phyloP scores from a whole-genome alignment of 441 rosid genomes.

The Adansonia madagascariensis region DNA sequence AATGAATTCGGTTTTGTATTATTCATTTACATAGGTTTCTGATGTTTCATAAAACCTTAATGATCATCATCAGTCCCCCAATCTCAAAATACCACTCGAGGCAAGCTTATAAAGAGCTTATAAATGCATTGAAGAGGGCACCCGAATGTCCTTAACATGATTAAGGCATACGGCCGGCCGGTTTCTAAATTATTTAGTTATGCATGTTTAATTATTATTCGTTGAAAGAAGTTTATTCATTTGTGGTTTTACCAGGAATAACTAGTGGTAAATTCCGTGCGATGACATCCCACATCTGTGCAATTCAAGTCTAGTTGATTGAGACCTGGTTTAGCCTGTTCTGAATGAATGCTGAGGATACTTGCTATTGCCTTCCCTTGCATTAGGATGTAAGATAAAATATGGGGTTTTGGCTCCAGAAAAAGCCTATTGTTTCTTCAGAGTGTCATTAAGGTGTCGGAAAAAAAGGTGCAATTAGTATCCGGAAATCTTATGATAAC shows the following conservation, averaged over 20 bases:
- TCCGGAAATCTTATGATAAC: too few species aligned
- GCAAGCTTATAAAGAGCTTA: conserved; percentile 41
- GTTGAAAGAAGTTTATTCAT: neutral
- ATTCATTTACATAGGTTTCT: too few species aligned
- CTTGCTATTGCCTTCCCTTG: neutral
- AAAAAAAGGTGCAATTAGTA: too few species aligned
- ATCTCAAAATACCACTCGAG: conserved; percentile 19
- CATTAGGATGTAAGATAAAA: too few species aligned
- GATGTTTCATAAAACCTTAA: too few species aligned
- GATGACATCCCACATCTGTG: neutral
- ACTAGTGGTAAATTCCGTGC: neutral
- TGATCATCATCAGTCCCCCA: neutral
- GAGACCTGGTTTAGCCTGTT: neutral
- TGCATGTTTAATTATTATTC: neutral
- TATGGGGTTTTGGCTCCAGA: too few species aligned
- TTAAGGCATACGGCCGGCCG: neutral
- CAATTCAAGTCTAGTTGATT: neutral
- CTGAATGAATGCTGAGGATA: neutral
- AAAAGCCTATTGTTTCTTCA: too few species aligned
- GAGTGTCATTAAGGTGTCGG: too few species aligned
- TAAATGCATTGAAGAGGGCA: conserved; percentile 23
- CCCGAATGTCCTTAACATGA: conserved; percentile 2
- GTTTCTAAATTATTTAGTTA: neutral
- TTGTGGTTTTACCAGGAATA: neutral
- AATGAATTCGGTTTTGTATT: too few species aligned